Evolutionary conservation across 1,139 yeast genomes (phyloP), one percentile per base, ranked within the genome.

Genomic region (Sugiyamaella castrensis): DNA sequence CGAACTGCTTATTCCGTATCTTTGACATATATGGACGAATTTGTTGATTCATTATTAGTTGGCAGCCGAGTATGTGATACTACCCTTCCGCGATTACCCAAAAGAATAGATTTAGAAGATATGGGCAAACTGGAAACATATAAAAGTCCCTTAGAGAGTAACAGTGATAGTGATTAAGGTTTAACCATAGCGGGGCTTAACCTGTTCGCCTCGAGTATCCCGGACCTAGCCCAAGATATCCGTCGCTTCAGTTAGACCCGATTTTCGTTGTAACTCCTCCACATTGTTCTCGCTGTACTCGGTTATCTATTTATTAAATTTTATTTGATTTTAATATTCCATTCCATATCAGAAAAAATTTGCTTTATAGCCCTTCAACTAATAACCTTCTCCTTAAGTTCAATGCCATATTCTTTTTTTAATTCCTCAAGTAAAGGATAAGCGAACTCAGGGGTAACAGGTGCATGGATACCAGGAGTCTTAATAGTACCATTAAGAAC

Each of bases 351-450:
- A 5, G n/a, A 37, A 9, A 24, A 2, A 6, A 12, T 19, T 4
- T 3, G 3, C 5, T 19, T 19, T 19, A 19, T 3, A 19, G 24
- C 5, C 24, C 24, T 37, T 40, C 53, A 63, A 33, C 53, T 57
- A 43, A 67, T 63, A 63, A 63, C 84, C 80, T 89, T 89, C 75
- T 92, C 98, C 59, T 81, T 82, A 70, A 91, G 78, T 78, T 73
- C 89, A 62, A 92, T 91, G 55, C 86, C 88, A 70, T 88, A 87
- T 53, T 87, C 84, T 52, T 88, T 95, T 79, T 88, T 88, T 75
- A 92, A 81, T 61, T 86, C 84, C 73, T 88, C 82, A 82, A 91
- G 84, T 71, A 92, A 79, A 57, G 98, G 92, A 62, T 87, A 84
- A 67, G 89, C 89, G 66, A 88, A 81, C 68, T 87, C 92, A 56